Evolutionary conservation across 192 early-diverging fungal species (phyloP), one percentile per base, ranked within the genome.

Genomic region (Backusella liffmaniae): DNA sequence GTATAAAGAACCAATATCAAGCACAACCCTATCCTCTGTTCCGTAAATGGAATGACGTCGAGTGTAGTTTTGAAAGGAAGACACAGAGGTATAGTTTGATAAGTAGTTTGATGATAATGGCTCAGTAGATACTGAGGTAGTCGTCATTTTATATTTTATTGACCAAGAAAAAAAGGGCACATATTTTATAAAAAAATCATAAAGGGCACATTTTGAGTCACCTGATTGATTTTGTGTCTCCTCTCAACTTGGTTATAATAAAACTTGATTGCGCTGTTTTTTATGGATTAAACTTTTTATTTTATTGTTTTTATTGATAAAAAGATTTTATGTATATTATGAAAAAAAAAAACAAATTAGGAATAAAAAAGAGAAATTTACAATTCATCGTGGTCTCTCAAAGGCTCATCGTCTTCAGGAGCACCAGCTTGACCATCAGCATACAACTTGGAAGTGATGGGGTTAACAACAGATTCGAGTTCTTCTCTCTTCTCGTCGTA

Each of bases 401-500:
- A 74, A 36, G 59, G 59, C 65, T 74, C 73, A 46, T 74, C 73
- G 15, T 41, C 35, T 15, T 73, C 56, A 41, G 67, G 36, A 39
- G 67, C 16, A 71, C 36, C 35, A 49, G 4, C 56, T 46, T 44
- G 65, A 77, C 72, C 80, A 51, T 51, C 79, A 49, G 85, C 75
- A 82, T 98, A 97, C 35, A 98, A 86, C 90, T 98, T 98, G 85
- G 91, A 84, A 67, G 93, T 93, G 82, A 99, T 96, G 72, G 96
- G 96, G 89, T 97, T 97, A 66, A 98, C 93, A 71, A 97, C 81
- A 32, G 92, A 88, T 88, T 99, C 96, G 76, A 99, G 84, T 85
- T 97, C 96, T 80, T 91, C 89, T 85, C 95, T 94, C 88, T 95
- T 94, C 87, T 97, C 96, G 73, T 98, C 96, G 87, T 97, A 90